Base-by-base conservation (phyloP, 768 basidiomycete species). In the Leccinum fibrillosum region DNA sequence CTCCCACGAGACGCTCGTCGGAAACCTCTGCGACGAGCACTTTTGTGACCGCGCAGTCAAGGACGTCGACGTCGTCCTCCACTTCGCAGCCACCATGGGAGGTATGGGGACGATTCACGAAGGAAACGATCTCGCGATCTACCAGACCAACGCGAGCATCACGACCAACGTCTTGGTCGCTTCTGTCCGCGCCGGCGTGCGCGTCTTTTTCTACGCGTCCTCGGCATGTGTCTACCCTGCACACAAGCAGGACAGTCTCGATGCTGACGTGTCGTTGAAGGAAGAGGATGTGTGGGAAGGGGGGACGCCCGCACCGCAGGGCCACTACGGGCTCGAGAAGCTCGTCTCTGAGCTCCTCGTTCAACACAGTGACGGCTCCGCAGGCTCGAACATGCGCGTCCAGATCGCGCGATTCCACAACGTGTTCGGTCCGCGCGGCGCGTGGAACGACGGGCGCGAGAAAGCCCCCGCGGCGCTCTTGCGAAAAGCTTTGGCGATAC, bases 61-160 rank as follows among this genome's bases (percentile, higher is more conserved):
- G n/a, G 79, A 72, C 28, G 73, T 82, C 0, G 61, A 77, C 51
- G 74, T 69, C 7, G 75, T 86, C 25, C 69, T 84, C 19, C 84
- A 86, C 65, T 80, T 86, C 60, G 82, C 85, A 11, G 84, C 84
- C 2, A 80, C 74, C 21, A 85, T 84, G 84, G 84, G 83, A 4
- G 85, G 85, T 0, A 86, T 86, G 85, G 85, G 85, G 2, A 77
- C 77, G 0, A 86, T 86, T 49, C 83, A 85, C 60, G 63, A 70
- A 4, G 69, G 64, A 0, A 85, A 86, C 64, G 80, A 82, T 50
- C 70, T 77, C 45, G 57, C 59, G n/a, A 81, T 85, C 25, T 86
- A 84, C 60, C 55, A 62, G 6, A 72, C 78, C 25, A 85, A 86
- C 57, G 74, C 81, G 23, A 37, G 57, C 5, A 85, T 86, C 76